phyloP scores from a whole-genome alignment of 176 grass and related monocot species.

The Musa troglodytarum region DNA sequence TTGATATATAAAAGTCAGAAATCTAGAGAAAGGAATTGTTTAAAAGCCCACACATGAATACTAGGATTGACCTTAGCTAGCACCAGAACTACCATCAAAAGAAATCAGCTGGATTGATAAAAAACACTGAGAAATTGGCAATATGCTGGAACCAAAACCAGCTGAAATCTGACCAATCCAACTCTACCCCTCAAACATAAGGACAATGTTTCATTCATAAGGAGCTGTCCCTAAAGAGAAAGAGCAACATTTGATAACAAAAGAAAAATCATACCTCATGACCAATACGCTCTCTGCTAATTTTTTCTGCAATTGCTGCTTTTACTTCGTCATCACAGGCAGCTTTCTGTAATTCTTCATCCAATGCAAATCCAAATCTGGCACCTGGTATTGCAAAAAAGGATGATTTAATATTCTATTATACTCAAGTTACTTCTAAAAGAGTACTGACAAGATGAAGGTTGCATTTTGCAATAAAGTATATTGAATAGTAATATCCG shows the following conservation, averaged over 20 bases:
- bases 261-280: slow-evolving; percentile 45
- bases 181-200: not conserved
- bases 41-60: not conserved
- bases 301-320: slow-evolving; percentile 71
- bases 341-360: slow-evolving; percentile 72
- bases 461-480: not conserved
- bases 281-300: slow-evolving; percentile 87
- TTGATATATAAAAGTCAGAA: not conserved
- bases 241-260: not conserved
- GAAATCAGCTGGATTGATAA: not conserved
- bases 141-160: not conserved
- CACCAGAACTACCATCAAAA: not conserved
- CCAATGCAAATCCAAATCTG: slow-evolving; percentile 84
- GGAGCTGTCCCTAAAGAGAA: not conserved
- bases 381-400: slow-evolving; percentile 39
- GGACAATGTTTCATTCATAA: not conserved
- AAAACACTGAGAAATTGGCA: not conserved
- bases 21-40: too few species aligned
- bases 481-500: too few species aligned
- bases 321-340: slow-evolving; percentile 79
- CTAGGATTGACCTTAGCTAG: not conserved
- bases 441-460: not conserved
- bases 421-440: not conserved
- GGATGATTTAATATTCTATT: slow-evolving; percentile 6
- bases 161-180: not conserved